Evolutionary conservation across 352 stramenopile genomes (phyloP).

Genomic region (Bremia lactucae): DNA sequence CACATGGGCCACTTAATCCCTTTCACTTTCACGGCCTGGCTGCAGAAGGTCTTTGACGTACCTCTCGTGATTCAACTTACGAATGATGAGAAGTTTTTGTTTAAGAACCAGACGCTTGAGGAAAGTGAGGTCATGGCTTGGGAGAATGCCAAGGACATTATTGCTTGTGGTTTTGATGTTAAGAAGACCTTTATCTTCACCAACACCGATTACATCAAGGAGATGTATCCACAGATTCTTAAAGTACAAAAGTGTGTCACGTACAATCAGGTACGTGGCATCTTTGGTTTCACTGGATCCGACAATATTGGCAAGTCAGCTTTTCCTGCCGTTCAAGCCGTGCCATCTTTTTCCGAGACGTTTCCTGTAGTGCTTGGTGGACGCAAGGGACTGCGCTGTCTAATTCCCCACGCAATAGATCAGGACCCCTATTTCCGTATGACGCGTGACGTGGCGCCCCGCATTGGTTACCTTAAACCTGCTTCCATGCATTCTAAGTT

Average conservation of each 20-base stretch:
- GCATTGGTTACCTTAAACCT: constrained; percentile 93
- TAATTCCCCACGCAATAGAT: constrained; percentile 99
- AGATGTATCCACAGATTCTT: constrained; percentile 99
- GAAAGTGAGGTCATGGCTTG: constrained; percentile 89
- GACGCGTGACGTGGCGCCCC: constrained; percentile 97
- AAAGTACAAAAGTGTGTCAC: constrained; percentile 99
- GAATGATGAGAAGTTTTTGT: constrained; percentile 99
- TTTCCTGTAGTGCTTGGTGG: constrained; percentile 90
- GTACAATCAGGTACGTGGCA: constrained; percentile 94
- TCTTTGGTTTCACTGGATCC: constrained; percentile 98
- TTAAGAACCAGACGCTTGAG: constrained; percentile 92
- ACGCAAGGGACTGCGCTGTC: constrained; percentile 88
- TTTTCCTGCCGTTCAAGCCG: constrained; percentile 97
- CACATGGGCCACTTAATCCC: constrained; percentile 99
- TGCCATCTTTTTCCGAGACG: constrained; percentile 95
- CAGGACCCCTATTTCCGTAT: constrained; percentile 98
- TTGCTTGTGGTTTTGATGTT: constrained; percentile 93
- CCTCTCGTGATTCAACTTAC: constrained; percentile 99
- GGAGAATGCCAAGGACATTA: constrained; percentile 99
- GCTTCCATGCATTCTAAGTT: constrained; percentile 99
- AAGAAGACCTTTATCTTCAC: constrained; percentile 99
- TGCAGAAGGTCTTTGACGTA: constrained; percentile 97
- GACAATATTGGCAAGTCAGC: constrained; percentile 98
- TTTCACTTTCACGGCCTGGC: constrained; percentile 98
- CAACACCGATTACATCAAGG: constrained; percentile 97